Conservation (phyloP, 768 basidiomycete species). For the Rhodotorula babjevae region DNA sequence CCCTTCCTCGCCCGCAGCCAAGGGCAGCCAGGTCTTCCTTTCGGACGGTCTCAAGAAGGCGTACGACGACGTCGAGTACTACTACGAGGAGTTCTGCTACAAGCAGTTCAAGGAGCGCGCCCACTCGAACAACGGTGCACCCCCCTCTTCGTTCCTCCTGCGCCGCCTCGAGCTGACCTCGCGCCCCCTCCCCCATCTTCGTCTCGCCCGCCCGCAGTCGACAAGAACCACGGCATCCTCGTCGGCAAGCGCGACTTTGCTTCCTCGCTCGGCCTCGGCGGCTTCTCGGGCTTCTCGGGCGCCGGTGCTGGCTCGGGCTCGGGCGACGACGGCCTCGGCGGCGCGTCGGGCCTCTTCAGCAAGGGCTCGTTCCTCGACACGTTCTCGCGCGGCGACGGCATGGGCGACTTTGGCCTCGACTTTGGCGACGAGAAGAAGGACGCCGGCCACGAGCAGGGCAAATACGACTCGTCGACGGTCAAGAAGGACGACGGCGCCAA, state of each 20-base stretch:
- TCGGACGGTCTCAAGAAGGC: neutral
- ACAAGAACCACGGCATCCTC: neutral
- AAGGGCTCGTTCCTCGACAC: neutral
- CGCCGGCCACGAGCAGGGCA: too few relatives aligned
- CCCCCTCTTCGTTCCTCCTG: too few relatives aligned
- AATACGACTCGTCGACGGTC: too few relatives aligned
- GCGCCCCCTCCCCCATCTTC: too few relatives aligned
- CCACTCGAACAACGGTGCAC: constrained; percentile 1
- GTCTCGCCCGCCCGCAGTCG: neutral
- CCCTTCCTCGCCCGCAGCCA: neutral
- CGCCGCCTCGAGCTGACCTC: neutral
- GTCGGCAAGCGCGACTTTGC: neutral
- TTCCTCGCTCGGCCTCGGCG: too few relatives aligned
- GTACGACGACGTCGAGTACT: constrained; percentile 7
- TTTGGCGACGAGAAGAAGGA: too few relatives aligned
- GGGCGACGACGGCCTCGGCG: neutral
- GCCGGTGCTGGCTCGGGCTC: too few relatives aligned
- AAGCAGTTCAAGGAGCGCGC: neutral
- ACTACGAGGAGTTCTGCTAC: constrained; percentile 17
- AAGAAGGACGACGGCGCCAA: neutral
- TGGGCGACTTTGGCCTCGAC: too few relatives aligned
- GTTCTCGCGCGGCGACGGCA: neutral
- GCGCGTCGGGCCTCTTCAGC: neutral
- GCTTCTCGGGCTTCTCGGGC: neutral
- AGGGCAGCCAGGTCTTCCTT: constrained; percentile 2